phyloP scores from a whole-genome alignment of 2,329 filamentous ascomycete species.

The Exophiala calicioides region DNA sequence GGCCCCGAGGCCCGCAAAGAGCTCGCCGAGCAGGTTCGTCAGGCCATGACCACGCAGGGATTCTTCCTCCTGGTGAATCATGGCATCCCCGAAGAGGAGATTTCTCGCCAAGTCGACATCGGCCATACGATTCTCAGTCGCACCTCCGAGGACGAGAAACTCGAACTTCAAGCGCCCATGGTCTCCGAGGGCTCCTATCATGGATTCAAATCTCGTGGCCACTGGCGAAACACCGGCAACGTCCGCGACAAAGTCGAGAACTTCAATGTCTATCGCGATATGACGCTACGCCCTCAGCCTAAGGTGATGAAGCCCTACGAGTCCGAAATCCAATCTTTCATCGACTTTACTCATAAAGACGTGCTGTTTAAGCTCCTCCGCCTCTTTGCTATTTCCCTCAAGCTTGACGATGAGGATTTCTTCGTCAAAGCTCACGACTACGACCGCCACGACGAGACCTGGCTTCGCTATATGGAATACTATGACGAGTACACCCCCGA shows the following conservation, averaged over 20 bases:
- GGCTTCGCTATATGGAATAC: slow-evolving; percentile 66
- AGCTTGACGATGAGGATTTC: slow-evolving; percentile 61
- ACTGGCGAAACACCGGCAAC: slow-evolving; percentile 24
- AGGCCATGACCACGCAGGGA: slow-evolving; percentile 32
- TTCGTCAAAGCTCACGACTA: slow-evolving; percentile 60
- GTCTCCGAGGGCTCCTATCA: slow-evolving; percentile 58
- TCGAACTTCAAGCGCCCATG: slow-evolving; percentile 49
- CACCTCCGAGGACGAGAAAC: slow-evolving; percentile 59
- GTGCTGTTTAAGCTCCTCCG: slow-evolving; percentile 48
- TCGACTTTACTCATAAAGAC: slow-evolving; percentile 31
- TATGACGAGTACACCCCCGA: slow-evolving; percentile 45
- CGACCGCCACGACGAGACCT: slow-evolving; percentile 59
- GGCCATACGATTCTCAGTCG: slow-evolving; percentile 61
- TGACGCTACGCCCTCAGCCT: slow-evolving; percentile 11
- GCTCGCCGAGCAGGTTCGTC: slow-evolving; percentile 10
- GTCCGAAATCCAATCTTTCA: slow-evolving; percentile 59
- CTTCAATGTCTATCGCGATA: slow-evolving; percentile 16
- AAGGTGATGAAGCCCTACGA: slow-evolving; percentile 43
- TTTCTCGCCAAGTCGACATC: slow-evolving; percentile 63
- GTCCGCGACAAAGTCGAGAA: slow-evolving; percentile 11
- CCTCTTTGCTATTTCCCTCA: slow-evolving; percentile 62
- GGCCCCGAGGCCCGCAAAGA: slow-evolving; percentile 3
- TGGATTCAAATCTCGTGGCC: slow-evolving; percentile 55
- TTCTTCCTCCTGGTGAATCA: slow-evolving; percentile 68
- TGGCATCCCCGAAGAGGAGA: slow-evolving; percentile 60